Evolutionary conservation across 805 yeast species (phyloP).

Genomic region (Tetrapisispora pingtungensis): DNA sequence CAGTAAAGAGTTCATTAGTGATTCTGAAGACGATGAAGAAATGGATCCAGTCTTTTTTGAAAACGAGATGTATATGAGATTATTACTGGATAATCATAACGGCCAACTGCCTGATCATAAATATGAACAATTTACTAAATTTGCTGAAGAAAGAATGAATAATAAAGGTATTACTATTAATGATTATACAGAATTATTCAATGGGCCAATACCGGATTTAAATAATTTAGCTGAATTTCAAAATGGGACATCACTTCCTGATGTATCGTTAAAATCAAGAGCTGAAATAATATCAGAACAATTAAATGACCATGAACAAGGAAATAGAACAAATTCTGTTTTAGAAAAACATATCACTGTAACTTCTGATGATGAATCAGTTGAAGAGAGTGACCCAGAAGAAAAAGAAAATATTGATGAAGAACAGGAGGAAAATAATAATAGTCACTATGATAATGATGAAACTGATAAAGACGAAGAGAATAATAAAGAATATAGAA

Average conservation of each 20-base stretch:
- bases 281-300: background rate
- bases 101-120: constrained; percentile 21
- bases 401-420: too few relatives aligned
- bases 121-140: constrained; percentile 16
- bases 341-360: too few relatives aligned
- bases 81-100: constrained; percentile 19
- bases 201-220: constrained; percentile 18
- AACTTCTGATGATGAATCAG: too few relatives aligned
- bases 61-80: constrained; percentile 29
- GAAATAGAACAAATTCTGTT: too few relatives aligned
- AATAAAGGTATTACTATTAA: constrained; percentile 13
- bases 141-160: constrained; percentile 22
- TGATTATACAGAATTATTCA: constrained; percentile 23
- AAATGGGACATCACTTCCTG: constrained; percentile 7
- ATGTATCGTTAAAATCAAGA: constrained; percentile 11
- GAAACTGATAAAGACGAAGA: background rate
- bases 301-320: background rate
- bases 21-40: constrained; percentile 21
- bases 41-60: constrained; percentile 24
- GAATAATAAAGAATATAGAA: background rate
- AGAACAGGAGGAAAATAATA: too few relatives aligned
- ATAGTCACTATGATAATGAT: too few relatives aligned
- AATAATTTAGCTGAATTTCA: constrained; percentile 2
- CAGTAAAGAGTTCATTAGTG: constrained; percentile 27
- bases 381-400: too few relatives aligned